These are phyloP conservation scores for Meredithiella fracta DNA, from an alignment of 2,329 filamentous ascomycete species.

Conservation along the genomic window DNA sequence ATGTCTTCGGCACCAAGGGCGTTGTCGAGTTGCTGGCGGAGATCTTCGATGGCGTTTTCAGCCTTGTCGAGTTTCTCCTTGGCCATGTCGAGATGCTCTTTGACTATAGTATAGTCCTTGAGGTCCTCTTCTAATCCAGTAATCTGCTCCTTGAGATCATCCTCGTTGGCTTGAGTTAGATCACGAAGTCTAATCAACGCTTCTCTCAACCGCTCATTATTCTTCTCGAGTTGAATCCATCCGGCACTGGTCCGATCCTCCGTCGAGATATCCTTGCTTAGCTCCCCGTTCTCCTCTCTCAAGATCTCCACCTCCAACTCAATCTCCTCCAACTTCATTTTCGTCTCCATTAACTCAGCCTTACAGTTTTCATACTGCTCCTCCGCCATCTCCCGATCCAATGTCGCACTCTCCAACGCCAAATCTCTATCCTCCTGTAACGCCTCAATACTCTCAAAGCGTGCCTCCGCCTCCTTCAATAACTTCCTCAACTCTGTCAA, in stretches of 20 bases:
- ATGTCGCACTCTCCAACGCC: slow-evolving; percentile 66
- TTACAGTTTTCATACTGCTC: slow-evolving; percentile 74
- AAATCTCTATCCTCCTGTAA: slow-evolving; percentile 75
- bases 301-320: slow-evolving; percentile 78
- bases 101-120: slow-evolving; percentile 47
- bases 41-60: slow-evolving; percentile 64
- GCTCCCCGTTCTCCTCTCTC: slow-evolving; percentile 70
- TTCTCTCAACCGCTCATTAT: slow-evolving; percentile 74
- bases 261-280: slow-evolving; percentile 67
- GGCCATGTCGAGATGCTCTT: slow-evolving; percentile 51
- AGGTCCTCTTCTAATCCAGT: slow-evolving; percentile 57
- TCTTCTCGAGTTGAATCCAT: slow-evolving; percentile 81
- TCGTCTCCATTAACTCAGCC: slow-evolving; percentile 61
- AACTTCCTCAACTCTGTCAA: slow-evolving; percentile 58
- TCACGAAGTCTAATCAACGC: slow-evolving; percentile 74
- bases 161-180: slow-evolving; percentile 70
- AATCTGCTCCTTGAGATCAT: slow-evolving; percentile 60
- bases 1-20: slow-evolving; percentile 81
- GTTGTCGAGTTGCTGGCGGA: slow-evolving; percentile 80
- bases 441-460: slow-evolving; percentile 36
- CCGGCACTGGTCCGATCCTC: slow-evolving; percentile 77
- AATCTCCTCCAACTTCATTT: slow-evolving; percentile 63
- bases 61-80: slow-evolving; percentile 58
- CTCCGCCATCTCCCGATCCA: slow-evolving; percentile 94
- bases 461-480: slow-evolving; percentile 57